Evolutionary conservation across 208 protist species (phyloP).

Genomic region (Crithidia mellificae): DNA sequence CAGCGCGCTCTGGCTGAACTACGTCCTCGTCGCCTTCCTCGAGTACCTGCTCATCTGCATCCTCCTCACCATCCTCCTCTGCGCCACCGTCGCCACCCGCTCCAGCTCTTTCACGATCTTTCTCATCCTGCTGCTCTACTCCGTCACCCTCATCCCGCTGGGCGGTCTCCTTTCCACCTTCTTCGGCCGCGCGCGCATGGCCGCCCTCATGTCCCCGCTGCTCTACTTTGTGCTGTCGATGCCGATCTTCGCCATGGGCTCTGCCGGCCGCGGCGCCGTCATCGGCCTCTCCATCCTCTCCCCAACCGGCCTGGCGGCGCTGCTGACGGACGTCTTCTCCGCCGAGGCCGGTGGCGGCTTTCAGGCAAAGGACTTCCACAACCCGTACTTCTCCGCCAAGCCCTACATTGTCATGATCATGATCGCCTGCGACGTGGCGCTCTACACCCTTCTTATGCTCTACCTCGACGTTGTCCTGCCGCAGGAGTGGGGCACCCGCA

Average conservation of each 20-base stretch:
- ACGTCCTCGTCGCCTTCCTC: slow-evolving; percentile 61
- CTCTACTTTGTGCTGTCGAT: slow-evolving; percentile 66
- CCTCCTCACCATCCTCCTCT: slow-evolving; percentile 52
- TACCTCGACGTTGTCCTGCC: slow-evolving; percentile 81
- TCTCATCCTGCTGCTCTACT: slow-evolving; percentile 57
- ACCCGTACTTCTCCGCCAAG: slow-evolving; percentile 18
- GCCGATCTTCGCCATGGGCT: slow-evolving; percentile 66
- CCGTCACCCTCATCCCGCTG: slow-evolving; percentile 52
- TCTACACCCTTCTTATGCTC: slow-evolving; percentile 64
- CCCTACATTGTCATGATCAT: slow-evolving; percentile 34
- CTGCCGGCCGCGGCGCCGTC: slow-evolving; percentile 23
- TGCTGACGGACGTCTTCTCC: slow-evolving; percentile 41
- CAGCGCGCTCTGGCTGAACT: slow-evolving; percentile 54
- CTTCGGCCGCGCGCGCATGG: slow-evolving; percentile 72
- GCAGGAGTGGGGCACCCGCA: slow-evolving; percentile 55
- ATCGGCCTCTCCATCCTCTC: slow-evolving; percentile 53
- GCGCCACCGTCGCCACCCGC: slow-evolving; percentile 46
- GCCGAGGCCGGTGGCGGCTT: slow-evolving; percentile 40
- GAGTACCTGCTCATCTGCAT: slow-evolving; percentile 50
- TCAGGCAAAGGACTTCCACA: slow-evolving; percentile 20
- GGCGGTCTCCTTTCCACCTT: slow-evolving; percentile 61
- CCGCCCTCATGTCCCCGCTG: slow-evolving; percentile 63
- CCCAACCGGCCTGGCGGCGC: slow-evolving; percentile 48
- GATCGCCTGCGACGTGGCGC: slow-evolving; percentile 45
- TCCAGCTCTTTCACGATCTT: slow-evolving; percentile 55